Evolutionary conservation across 768 basidiomycete genomes (phyloP), one percentile per base, ranked within the genome.

Genomic region (Agrocybe pediades): DNA sequence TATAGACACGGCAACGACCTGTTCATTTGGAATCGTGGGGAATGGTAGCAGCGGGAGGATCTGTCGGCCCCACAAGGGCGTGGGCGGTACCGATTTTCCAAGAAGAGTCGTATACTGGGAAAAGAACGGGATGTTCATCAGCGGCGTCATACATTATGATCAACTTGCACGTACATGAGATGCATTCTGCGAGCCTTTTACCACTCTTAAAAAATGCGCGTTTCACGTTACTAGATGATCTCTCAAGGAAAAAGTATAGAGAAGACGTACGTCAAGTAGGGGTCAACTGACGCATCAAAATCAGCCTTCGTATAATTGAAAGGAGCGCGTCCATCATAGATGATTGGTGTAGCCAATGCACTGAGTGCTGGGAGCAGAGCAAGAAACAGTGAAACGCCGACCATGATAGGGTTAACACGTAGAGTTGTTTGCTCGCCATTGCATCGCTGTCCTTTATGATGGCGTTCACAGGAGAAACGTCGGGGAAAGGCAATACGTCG

Each of bases 301-400:
- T 77, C 73, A 9, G 68, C 64, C n/a, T 61, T 54, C 0, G 72
- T 74, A 51, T 81, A 71, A 40, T 71, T 73, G 46, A 72, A 73
- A 0, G 77, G 76, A 3, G 78, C 79, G 8, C 83, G 79, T 2
- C 85, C 82, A 57, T 85, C 82, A 59, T 74, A 84, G 16, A 85
- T 66, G 29, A 82, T 54, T 30, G 62, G 55, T 8, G 58, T 53
- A 20, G 41, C 54, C 21, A 52, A 25, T 36, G 36, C 50, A 17
- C 49, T 41, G 16, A 29, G 24, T 21, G 55, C 49, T 44, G 43
- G 27, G 23, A 44, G 29, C 24, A 58, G 30, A 41, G 29, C n/a
- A 29, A n/a, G 40, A 5, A 55, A 17, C 6, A 40, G 6, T 27
- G 46, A 42, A 20, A 50, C 26, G 7, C 27, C 13, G 26, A 54